These are phyloP conservation scores for Sarcomyxa edulis DNA, from an alignment of 768 basidiomycete genomes.

Conservation along the genomic window DNA sequence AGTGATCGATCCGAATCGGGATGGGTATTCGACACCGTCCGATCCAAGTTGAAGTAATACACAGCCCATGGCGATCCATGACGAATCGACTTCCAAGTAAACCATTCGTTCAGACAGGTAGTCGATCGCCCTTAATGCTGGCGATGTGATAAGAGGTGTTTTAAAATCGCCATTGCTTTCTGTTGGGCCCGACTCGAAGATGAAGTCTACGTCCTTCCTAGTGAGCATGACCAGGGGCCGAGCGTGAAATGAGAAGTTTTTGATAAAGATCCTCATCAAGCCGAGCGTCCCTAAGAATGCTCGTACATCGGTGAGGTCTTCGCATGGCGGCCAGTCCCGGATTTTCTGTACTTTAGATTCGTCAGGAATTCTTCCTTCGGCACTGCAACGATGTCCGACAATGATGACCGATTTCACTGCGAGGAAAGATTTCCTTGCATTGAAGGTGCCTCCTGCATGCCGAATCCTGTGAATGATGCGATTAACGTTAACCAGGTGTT, in stretches of 20 bases:
- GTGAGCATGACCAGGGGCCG: slow-evolving; percentile 19
- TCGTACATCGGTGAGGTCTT: slow-evolving; percentile 15
- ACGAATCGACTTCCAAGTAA: slow-evolving; percentile 26
- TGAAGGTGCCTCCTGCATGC: slow-evolving; percentile 30
- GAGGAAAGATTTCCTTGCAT: slow-evolving; percentile 26
- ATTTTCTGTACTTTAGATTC: slow-evolving; percentile 14
- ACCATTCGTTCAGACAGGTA: slow-evolving; percentile 18
- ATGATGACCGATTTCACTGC: slow-evolving; percentile 20
- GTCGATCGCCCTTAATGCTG: slow-evolving; percentile 22
- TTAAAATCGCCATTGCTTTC: slow-evolving; percentile 13
- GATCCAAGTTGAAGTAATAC: slow-evolving; percentile 19
- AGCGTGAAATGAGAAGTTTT: slow-evolving; percentile 18
- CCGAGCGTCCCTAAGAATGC: slow-evolving; percentile 26
- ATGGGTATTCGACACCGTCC: slow-evolving; percentile 10
- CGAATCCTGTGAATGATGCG: slow-evolving; percentile 29
- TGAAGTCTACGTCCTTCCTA: slow-evolving; percentile 19
- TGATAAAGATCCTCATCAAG: slow-evolving; percentile 21
- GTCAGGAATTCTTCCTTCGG: slow-evolving; percentile 21
- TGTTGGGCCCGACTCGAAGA: slow-evolving; percentile 21
- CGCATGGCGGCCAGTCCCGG: slow-evolving; percentile 17
- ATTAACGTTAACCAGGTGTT: slow-evolving; percentile 30
- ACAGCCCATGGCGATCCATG: slow-evolving; percentile 14
- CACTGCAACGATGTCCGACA: slow-evolving; percentile 32
- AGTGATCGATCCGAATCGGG: slow-evolving; percentile 23
- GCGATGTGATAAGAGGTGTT: slow-evolving; percentile 12